Base-by-base conservation (phyloP, 2,329 filamentous ascomycete species). In the Dryadomyces quercivorus region DNA sequence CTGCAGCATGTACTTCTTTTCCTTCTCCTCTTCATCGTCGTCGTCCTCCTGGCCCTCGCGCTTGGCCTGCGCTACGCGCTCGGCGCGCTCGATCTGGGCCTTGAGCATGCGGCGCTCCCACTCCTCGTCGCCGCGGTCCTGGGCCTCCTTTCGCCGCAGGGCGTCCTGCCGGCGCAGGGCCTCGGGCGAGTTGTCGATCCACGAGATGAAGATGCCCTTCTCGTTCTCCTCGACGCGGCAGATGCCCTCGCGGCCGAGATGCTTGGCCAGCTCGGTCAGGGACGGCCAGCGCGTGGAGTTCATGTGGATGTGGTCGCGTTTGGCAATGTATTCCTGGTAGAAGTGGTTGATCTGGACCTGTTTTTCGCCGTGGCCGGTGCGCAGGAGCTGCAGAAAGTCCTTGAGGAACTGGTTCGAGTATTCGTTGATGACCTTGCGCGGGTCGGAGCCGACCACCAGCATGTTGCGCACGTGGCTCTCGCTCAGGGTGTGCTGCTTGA, bases 381-480 rank as follows among this genome's bases (percentile, higher is more conserved):
- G 79, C 7, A 98, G 75, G 2, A 93, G 74, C 55, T 78, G 78
- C 59, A 86, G 72, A 67, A 98, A 98, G 61, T 95, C 81, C 57
- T 80, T 80, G 67, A 81, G 88, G 73, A 82, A 98, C 52, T 94
- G 80, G 58, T 78, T 78, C 67, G 81, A 88, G 74, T 82, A 97
- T 48, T 91, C 80, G 64, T 87, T 80, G 67, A 97, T 92, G 66
- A 80, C 82, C 63, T 88, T 91, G 59, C 86, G 86, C 21, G 91
- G 82, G 64, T 97, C 85, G 65, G 95, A 87, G 64, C 91, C 92
- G 26, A 96, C 85, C 1, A 91, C 69, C 46, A 92, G 75, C 77
- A 97, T 94, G 61, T 91, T 83, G n/a, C 92, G 84, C 44, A 95
- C 87, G 65, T 96, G 92, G 50, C 81, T 83, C 69, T 95, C 89